These are phyloP conservation scores for Forsythia viridissima DNA, from an alignment of 257 asterid genomes.

Conservation along the genomic window DNA sequence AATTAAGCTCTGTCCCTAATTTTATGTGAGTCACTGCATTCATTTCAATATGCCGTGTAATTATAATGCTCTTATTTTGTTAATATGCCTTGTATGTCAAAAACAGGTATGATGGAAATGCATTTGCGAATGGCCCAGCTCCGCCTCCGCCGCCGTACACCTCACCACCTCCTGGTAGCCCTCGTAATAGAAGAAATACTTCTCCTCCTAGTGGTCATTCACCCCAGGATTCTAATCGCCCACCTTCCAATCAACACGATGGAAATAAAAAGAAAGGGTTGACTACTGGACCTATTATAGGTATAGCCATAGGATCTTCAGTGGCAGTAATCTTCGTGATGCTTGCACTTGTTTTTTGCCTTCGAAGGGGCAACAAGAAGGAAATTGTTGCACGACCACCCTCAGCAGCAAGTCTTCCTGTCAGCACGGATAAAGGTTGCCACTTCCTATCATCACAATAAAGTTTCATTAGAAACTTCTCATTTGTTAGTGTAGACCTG, in stretches of 20 bases:
- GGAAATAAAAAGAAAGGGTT: constrained; percentile 54
- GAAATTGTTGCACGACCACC: constrained; percentile 75
- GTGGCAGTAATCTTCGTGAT: constrained; percentile 46
- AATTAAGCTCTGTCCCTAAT: constrained; percentile 65
- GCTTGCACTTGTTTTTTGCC: constrained; percentile 63
- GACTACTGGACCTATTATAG: constrained; percentile 69
- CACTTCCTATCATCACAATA: constrained; percentile 6
- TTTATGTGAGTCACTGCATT: constrained; percentile 63
- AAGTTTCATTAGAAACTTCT: not conserved
- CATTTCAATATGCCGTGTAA: constrained; percentile 11
- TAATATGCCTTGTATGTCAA: constrained; percentile 20
- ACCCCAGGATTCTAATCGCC: constrained; percentile 45
- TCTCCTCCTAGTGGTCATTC: constrained; percentile 50
- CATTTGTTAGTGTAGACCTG: constrained; percentile 3
- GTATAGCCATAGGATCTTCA: constrained; percentile 81
- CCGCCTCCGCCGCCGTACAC: constrained; percentile 91
- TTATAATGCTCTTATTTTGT: constrained; percentile 19
- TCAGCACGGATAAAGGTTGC: constrained; percentile 54
- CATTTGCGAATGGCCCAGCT: constrained; percentile 85
- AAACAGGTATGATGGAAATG: constrained; percentile 76
- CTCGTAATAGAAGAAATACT: constrained; percentile 38
- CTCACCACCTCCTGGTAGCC: constrained; percentile 85
- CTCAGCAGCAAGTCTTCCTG: constrained; percentile 61
- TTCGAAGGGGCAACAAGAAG: constrained; percentile 62
- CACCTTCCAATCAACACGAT: constrained; percentile 33